Evolutionary conservation across 2,329 filamentous ascomycete genomes (phyloP).

Genomic region (Ophiostoma quercus): DNA sequence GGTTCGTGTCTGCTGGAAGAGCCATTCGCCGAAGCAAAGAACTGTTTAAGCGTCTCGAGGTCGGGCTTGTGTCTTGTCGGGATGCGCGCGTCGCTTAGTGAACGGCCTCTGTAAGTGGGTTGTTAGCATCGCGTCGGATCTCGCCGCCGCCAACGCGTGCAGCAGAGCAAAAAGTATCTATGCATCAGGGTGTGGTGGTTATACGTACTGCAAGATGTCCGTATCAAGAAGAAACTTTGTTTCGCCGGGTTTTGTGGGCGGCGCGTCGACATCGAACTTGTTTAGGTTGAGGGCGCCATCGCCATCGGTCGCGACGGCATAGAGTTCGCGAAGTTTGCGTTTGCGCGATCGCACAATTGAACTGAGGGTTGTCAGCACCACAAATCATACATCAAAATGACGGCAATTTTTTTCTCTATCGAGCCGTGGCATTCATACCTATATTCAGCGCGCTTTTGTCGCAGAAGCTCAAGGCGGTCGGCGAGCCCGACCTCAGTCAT

Average conservation of each 20-base stretch:
- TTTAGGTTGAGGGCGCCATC: constrained; percentile 56
- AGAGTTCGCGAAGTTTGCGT: constrained; percentile 85
- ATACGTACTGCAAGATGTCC: constrained; percentile 57
- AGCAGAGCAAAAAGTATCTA: constrained; percentile 21
- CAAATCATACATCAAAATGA: constrained; percentile 42
- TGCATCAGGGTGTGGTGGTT: constrained; percentile 24
- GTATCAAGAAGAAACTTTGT: constrained; percentile 51
- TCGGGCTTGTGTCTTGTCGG: constrained; percentile 45
- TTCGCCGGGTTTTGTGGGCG: constrained; percentile 48
- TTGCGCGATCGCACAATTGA: constrained; percentile 78
- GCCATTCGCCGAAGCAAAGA: constrained; percentile 33
- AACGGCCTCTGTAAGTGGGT: constrained; percentile 39
- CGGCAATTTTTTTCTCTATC: constrained; percentile 49
- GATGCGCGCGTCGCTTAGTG: constrained; percentile 50
- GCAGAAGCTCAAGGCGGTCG: constrained; percentile 62
- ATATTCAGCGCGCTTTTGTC: constrained; percentile 58
- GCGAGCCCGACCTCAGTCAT: constrained; percentile 65
- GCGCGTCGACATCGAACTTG: constrained; percentile 54
- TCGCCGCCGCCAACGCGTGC: constrained; percentile 13
- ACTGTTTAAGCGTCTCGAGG: constrained; percentile 41
- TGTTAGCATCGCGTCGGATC: constrained; percentile 26
- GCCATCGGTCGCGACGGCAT: constrained; percentile 67
- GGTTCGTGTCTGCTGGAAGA: constrained; percentile 25
- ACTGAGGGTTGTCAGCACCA: constrained; percentile 47
- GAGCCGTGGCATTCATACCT: constrained; percentile 46